Evolutionary conservation across 1,284 basidiomycete genomes (phyloP), one percentile per base, ranked within the genome.

Genomic region (Austroboletus niveus): DNA sequence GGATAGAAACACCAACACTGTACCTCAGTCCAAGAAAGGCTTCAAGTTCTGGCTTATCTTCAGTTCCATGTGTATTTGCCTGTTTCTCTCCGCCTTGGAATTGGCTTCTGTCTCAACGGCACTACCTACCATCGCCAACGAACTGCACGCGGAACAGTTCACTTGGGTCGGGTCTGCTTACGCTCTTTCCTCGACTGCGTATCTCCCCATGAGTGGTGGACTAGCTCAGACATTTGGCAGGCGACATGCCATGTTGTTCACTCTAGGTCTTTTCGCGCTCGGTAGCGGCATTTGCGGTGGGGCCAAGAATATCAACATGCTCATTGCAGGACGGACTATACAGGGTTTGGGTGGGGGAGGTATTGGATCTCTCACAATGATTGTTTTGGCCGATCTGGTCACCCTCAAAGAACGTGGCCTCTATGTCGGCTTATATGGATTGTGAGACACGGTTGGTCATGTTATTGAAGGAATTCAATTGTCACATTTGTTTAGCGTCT

Each of bases 281-380:
- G 74, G 75, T 1, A 70, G 71, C 11, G 69, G 68, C 0, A 45
- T 77, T 5, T 74, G 70, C 42, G 73, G 72, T 24, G 65, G 70
- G 2, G 73, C 75, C 0, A 61, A 62, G 29, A 68, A 44, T 36
- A 73, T 75, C 68, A 68, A 62, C 27, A 69, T 68, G 66, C 60
- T 77, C 30, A 71, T 73, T 41, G 66, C 62, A 7, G 71, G 68
- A 8, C 60, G 75, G 14, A 58, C 61, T 15, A 48, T 75, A 11
- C 71, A 75, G 48, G 73, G 73, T 6, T 45, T 71, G 5, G 72
- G 73, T 2, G 66, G 65, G 14, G 72, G 72, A 1, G 69, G 66
- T 3, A 70, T 73, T 40, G 59, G 69, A 12, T 63, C 72, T 3
- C 49, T 72, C 20, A 62, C 65, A 1, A 64, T 63, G 14, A 71